Evolutionary conservation across 208 protist species (phyloP), one percentile per base, ranked within the genome.

Genomic region (Crithidia bombi): DNA sequence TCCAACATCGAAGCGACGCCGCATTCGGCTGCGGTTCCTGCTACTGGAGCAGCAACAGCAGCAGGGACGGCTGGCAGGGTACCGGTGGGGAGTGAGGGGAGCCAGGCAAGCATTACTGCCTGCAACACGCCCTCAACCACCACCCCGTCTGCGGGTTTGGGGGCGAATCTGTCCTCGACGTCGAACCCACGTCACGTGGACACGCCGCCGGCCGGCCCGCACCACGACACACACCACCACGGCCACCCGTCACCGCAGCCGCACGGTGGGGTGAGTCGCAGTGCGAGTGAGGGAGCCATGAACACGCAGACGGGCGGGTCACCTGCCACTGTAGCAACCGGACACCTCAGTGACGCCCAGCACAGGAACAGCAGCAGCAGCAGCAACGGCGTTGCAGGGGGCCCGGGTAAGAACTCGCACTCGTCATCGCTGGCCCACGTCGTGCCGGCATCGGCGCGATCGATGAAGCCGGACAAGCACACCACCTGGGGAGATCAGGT

Each of bases 401-500:
- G 19, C 17, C n/a, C 39, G 30, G 35, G 54, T 35, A 57, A 21
- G 30, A 2, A 3, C 10, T 3, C 4, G 12, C 59, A 38, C n/a
- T 32, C 4, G 44, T 7, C 41, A n/a, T 35, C 59, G 44, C 30
- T 43, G 41, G 44, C 43, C n/a, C 59, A 65, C 32, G 59, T 65
- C 23, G 59, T 65, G 32, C 44, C 59, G 32, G 59, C 59, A 21
- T 65, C 59, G 28, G 12, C 26, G 44, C 59, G 59, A 25, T 65
- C 59, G 15, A 47, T 30, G 23, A 68, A 58, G 50, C 46, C 30
- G 63, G 63, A 58, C 25, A 26, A 36, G 15, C 46, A 58, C 50
- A 58, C 46, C 3, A 49, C 38, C 3, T 68, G 63, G 51, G 51
- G 51, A 6, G 63, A 58, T 49, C 63, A 68, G 51, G 49, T 33